Evolutionary conservation across 495 filamentous ascomycete species (phyloP).

Genomic region (Trichoderma erinaceum): DNA sequence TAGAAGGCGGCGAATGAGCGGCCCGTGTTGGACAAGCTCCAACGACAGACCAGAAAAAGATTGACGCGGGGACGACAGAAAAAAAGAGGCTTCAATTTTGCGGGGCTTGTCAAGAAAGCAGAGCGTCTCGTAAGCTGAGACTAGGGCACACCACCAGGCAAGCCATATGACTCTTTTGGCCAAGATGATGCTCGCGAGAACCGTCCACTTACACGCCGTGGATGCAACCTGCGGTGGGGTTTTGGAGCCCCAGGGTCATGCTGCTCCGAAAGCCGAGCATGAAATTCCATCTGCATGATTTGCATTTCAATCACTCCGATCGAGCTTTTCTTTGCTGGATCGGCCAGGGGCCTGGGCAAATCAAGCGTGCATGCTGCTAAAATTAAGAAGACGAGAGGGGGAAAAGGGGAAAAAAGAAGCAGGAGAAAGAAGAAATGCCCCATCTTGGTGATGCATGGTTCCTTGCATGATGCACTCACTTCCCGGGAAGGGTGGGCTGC

Average conservation of each 20-base stretch:
- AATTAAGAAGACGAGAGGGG: too few relatives aligned
- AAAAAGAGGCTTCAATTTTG: background rate
- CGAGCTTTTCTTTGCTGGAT: slow-evolving; percentile 7
- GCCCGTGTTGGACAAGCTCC: background rate
- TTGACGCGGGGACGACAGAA: slow-evolving; percentile 1
- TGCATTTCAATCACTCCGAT: background rate
- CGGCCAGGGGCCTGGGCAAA: background rate
- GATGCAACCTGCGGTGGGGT: background rate
- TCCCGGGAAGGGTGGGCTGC: background rate
- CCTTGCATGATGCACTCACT: slow-evolving; percentile 7
- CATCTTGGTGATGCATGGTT: background rate
- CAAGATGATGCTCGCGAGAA: background rate
- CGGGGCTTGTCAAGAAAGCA: background rate
- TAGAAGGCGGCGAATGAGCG: slow-evolving; percentile 8
- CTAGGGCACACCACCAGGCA: background rate
- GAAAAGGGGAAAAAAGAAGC: too few relatives aligned
- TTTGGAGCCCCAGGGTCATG: slow-evolving; percentile 13
- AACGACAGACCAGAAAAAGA: background rate
- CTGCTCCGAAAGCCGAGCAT: background rate
- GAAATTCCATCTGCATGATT: slow-evolving; percentile 17
- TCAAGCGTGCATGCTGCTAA: background rate
- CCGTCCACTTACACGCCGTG: background rate
- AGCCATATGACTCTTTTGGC: slow-evolving; percentile 12
- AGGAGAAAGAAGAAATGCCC: too few relatives aligned
- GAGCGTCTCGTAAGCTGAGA: slow-evolving; percentile 14